phyloP scores from a whole-genome alignment of 345 rosid genomes.

The Heritiera littoralis region DNA sequence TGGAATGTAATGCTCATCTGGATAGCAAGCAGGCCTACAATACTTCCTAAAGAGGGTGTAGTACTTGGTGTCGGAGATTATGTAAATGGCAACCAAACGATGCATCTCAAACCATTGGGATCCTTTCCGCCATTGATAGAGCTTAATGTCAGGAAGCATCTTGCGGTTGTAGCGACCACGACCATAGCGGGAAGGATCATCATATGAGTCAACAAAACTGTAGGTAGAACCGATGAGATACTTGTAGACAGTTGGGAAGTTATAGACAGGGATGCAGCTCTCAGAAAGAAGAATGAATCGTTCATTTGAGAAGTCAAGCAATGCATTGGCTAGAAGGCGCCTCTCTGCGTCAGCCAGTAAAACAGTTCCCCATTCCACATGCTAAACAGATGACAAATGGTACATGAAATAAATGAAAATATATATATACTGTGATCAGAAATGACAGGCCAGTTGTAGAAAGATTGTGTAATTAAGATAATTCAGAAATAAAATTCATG shows the following conservation, averaged over 20 bases:
- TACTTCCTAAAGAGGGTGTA: slow-evolving; percentile 60
- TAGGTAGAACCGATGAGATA: slow-evolving; percentile 65
- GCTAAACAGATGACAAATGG: slow-evolving; percentile 38
- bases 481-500: slow-evolving; percentile 5
- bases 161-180: slow-evolving; percentile 88
- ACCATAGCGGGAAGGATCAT: slow-evolving; percentile 83
- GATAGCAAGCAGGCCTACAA: slow-evolving; percentile 89
- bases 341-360: slow-evolving; percentile 77
- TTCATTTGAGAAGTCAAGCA: slow-evolving; percentile 83
- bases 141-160: slow-evolving; percentile 80
- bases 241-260: slow-evolving; percentile 74
- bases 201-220: slow-evolving; percentile 84
- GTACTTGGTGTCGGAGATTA: slow-evolving; percentile 71
- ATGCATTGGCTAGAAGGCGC: slow-evolving; percentile 86
- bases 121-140: slow-evolving; percentile 89
- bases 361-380: slow-evolving; percentile 80
- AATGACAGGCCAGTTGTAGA: not conserved
- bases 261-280: slow-evolving; percentile 90
- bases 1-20: slow-evolving; percentile 88
- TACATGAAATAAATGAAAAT: slow-evolving; percentile 1
- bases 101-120: slow-evolving; percentile 95
- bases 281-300: slow-evolving; percentile 91
- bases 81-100: slow-evolving; percentile 59
- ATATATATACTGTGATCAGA: not conserved
- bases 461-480: not conserved